Evolutionary conservation across 1,284 basidiomycete genomes (phyloP), one percentile per base, ranked within the genome.

Genomic region (Cryptococcus sp.): DNA sequence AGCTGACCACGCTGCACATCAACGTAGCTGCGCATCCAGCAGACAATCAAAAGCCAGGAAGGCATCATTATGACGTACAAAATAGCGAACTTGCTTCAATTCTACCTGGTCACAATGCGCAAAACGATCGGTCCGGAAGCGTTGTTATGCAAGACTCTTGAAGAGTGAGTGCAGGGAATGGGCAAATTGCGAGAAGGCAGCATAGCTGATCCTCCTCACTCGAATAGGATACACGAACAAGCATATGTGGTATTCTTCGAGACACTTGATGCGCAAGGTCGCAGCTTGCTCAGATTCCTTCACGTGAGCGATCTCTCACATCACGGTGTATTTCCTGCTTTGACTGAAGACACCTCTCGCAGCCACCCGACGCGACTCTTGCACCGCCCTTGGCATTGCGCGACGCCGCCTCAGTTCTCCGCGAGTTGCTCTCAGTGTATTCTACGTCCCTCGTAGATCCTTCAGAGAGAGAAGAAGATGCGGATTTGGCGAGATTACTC

Each of bases 31-130:
- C 86, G 95, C 22, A 88, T 98, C 37, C 86, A 92, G 70, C 94
- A 98, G 76, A 97, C 93, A 6, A 85, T 97, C 39, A 85, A 89
- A 50, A 89, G 87, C 5, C 94, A 98, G 75, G 93, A 97, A 75
- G 93, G 91, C 64, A 88, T 89, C 60, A 92, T 98, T 58, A 86
- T 89, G 51, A 85, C 89, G 0, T 98, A 95, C 79, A 91, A 91
- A 73, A 87, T 99, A 52, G 88, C 91, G 45, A 96, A 93, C 67
- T 81, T 98, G n/a, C 79, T 99, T 3, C 89, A 95, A 65, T 99
- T 98, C 74, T 99, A 98, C 76, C 82, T 88, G 72, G 77, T 91
- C 20, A 97, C 93, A 0, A 96, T 99, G 93, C 83, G 86, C 52
- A 84, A 89, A 58, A 98, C 94, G 0, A 88, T 98, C 50, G 94